Base-by-base conservation (phyloP, 1,139 yeast genomes). In the Geotrichum candidum region DNA sequence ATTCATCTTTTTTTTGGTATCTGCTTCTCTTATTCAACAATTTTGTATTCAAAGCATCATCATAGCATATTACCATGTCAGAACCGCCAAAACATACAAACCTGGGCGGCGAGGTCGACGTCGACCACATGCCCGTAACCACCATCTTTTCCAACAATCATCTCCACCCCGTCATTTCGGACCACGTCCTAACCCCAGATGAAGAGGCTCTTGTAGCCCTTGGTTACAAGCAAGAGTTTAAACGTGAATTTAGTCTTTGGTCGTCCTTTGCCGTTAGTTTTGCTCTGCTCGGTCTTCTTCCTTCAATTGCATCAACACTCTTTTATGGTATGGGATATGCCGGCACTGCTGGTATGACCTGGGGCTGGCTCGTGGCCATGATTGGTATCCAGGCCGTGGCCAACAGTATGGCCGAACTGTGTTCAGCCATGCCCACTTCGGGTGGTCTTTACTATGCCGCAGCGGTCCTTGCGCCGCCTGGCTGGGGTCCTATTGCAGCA, bases 181-280 rank as follows among this genome's bases (percentile, higher is more conserved):
- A 69, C 61, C 71, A 68, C 59, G 65, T 54, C 4, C 18, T 66
- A 63, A 61, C 65, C 18, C 62, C 67, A 3, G 74, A 71, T 59
- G 73, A 70, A 58, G 70, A 67, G 38, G 70, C 67, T 13, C 65
- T 71, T 56, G 71, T 65, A 2, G 86, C 87, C 22, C 78, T 87
- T 68, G 94, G 94, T 53, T 87, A 87, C 71, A 85, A 85, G 70
- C 89, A 84, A 67, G 92, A 87, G 70, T 84, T 87, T 72, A 83
- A 83, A 69, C 82, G 94, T 72, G 73, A 71, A 60, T 84, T 85
- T 65, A 80, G 84, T 4, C 71, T 84, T 31, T 80, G 84, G 77
- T 79, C 88, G 2, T 80, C 86, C 0, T 86, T 86, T 68, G 82
- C 86, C 15, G 89, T 86, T 9, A 84, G 89, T 3, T 86, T 86